phyloP scores from a whole-genome alignment of 2,329 filamentous ascomycete genomes.

The Botrytis galanthina region DNA sequence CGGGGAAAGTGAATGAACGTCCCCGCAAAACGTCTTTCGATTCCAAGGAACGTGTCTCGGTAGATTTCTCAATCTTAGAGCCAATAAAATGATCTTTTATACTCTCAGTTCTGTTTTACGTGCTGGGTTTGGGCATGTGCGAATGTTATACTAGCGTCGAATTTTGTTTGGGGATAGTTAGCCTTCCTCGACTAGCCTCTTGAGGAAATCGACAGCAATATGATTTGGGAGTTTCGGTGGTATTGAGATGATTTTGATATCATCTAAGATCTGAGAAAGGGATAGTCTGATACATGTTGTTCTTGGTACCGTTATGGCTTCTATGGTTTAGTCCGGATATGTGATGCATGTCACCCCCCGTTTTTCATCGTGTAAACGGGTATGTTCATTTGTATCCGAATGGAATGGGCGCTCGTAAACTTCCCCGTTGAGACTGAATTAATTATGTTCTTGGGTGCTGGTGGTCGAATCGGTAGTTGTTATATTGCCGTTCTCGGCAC shows the following conservation, averaged over 20 bases:
- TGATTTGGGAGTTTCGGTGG: background rate
- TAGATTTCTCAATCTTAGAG: background rate
- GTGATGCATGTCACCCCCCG: background rate
- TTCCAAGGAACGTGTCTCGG: background rate
- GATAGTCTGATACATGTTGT: background rate
- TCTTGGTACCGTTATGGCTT: background rate
- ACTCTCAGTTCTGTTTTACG: rapidly evolving
- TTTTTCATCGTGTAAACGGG: background rate
- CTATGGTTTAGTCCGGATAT: background rate
- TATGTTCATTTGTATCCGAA: background rate
- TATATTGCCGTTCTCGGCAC: background rate
- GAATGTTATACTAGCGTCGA: background rate
- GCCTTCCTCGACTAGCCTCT: background rate
- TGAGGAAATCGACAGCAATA: background rate
- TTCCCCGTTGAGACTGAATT: background rate
- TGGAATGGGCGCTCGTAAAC: background rate
- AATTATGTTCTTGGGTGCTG: background rate
- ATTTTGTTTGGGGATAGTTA: background rate
- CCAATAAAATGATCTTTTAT: rapidly evolving
- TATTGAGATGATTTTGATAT: rapidly evolving
- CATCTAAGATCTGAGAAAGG: background rate
- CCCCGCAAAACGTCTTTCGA: background rate
- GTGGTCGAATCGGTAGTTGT: background rate
- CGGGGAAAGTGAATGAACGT: background rate
- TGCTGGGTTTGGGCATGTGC: background rate